Base-by-base conservation (phyloP, 345 rosid species). In the Sonneratia caseolaris region DNA sequence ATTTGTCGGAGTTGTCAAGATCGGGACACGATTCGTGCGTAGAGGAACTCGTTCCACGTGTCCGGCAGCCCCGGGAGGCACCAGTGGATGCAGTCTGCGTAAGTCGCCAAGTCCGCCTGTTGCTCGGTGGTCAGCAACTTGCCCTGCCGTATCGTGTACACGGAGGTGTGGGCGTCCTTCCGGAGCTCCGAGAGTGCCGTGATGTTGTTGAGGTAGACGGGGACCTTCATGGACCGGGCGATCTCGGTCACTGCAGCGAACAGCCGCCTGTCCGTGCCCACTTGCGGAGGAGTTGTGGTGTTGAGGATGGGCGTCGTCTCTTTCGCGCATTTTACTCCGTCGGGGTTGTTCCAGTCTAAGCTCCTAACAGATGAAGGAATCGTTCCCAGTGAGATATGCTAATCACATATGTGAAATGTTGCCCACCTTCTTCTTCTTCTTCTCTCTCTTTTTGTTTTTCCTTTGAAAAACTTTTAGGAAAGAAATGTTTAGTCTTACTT, bases 81-180 rank as follows among this genome's bases (percentile, higher is more conserved):
- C 98, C 98, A 94, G 61, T 94, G 98, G 74, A 94, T 90, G 73
- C 98, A 94, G 75, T 94, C 98, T 0, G 98, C 98, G 11, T 83
- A 94, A 0, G 86, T 91, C 38, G 85, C 82, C 0, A 96, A 97
- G 69, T 94, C 88, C 8, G 91, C 95, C 77, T 87, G 75, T 70
- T 94, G 97, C 53, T 88, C 91, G 3, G 88, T 82, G 0, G 95
- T 86, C 37, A 91, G 76, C 81, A 86, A 81, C 74, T 91, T 90
- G 75, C 97, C 97, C 78, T 94, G 93, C 3, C 91, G 86, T 70
- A 89, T 85, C 45, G 97, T 91, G 73, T 94, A 27, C 47, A 91
- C 87, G 1, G 96, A 86, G 27, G 97, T 91, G 68, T 94, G 98
- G 11, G 96, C 98, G 72, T 94, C 98, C 74, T 94, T 94, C 73